Percentiles rank a stretch among this genome's conserved stretches.
These are phyloP conservation scores for Ophiostoma ulmi DNA, from an alignment of 2,329 filamentous ascomycete species.

Conservation along the genomic window DNA sequence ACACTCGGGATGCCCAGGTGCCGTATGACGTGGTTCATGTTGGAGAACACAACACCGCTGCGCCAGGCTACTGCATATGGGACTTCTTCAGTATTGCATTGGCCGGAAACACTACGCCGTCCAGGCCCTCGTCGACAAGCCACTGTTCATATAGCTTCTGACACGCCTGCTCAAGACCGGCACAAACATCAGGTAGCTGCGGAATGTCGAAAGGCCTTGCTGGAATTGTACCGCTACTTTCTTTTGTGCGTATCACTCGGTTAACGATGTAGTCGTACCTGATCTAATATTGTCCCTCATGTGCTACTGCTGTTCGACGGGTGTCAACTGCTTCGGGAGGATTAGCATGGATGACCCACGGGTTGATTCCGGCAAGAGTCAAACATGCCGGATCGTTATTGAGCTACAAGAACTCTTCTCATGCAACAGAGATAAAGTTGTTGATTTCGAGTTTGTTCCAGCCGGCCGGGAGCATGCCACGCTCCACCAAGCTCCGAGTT, in stretches of 20 bases:
- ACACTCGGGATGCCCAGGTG: slow-evolving; percentile 53
- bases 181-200: background rate
- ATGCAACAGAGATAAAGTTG: background rate
- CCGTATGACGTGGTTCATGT: slow-evolving; percentile 49
- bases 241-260: background rate
- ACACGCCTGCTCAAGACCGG: background rate
- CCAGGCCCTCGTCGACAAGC: background rate
- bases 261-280: background rate
- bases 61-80: slow-evolving; percentile 33
- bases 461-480: background rate
- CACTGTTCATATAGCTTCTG: background rate
- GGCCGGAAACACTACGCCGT: background rate
- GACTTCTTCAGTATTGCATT: background rate
- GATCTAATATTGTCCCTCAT: background rate
- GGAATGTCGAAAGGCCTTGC: background rate
- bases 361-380: background rate
- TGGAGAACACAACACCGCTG: slow-evolving; percentile 51
- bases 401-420: background rate
- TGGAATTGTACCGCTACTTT: background rate
- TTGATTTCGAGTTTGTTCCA: background rate
- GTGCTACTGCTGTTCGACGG: background rate
- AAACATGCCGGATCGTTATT: background rate
- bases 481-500: background rate
- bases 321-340: background rate
- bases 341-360: background rate